Conservation (phyloP, 192 early-diverging fungal genomes). For the Pilaira anomala region DNA sequence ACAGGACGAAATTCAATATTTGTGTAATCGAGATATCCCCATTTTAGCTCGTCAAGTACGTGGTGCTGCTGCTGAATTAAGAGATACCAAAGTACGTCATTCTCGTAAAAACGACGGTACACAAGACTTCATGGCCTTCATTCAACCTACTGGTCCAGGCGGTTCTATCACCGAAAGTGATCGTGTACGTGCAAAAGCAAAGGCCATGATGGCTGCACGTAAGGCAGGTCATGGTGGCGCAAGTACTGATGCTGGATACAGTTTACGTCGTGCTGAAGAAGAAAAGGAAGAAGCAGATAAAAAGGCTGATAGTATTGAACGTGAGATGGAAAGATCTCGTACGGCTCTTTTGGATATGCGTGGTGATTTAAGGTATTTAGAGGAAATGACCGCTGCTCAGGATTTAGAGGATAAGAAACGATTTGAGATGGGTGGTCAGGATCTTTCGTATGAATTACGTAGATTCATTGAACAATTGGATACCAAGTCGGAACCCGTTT, state of each 20-base stretch:
- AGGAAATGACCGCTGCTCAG: constrained; percentile 12
- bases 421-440: constrained; percentile 43
- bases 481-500: constrained; percentile 6
- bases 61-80: constrained; percentile 37
- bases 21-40: constrained; percentile 44
- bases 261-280: constrained; percentile 40
- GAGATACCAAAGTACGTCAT: constrained; percentile 42
- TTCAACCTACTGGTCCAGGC: constrained; percentile 51
- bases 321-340: constrained; percentile 40
- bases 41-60: constrained; percentile 41
- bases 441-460: constrained; percentile 40
- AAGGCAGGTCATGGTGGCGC: constrained; percentile 41
- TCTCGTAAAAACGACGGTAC: constrained; percentile 36
- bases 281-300: constrained; percentile 47
- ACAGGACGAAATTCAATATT: constrained; percentile 39
- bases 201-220: constrained; percentile 53
- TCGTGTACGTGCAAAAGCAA: constrained; percentile 49
- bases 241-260: constrained; percentile 22
- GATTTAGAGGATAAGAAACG: constrained; percentile 25
- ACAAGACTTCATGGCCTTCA: constrained; percentile 22
- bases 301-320: constrained; percentile 42
- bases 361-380: constrained; percentile 34
- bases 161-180: constrained; percentile 51
- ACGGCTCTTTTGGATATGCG: constrained; percentile 39
- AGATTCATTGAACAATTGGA: constrained; percentile 47